A percentile compares a stretch with the other conserved stretches of the same genome.
These are phyloP conservation scores for Leishmania martiniquensis DNA, from an alignment of 208 protist species.

Conservation along the genomic window DNA sequence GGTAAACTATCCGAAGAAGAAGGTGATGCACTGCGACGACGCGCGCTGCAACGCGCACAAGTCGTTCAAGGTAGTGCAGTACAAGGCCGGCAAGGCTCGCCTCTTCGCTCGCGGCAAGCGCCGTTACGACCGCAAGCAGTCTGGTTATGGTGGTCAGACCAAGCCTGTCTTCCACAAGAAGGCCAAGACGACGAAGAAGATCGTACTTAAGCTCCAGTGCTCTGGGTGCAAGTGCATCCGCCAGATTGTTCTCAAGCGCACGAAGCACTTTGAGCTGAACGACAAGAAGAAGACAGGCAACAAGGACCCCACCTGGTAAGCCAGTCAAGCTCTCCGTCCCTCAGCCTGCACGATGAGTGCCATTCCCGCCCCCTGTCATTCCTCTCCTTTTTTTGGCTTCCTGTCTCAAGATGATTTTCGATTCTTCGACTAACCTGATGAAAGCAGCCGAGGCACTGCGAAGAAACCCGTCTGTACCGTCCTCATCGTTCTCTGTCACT, in stretches of 20 bases:
- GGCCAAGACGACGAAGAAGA: conserved; percentile 99
- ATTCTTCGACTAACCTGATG: background rate
- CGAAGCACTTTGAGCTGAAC: conserved; percentile 99
- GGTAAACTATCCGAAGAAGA: conserved; percentile 95
- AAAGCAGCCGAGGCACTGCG: background rate
- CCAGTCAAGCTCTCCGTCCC: background rate
- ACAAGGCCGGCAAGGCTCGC: conserved; percentile 99
- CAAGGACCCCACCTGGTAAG: conserved; percentile 93
- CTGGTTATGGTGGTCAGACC: conserved; percentile 99
- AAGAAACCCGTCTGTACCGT: background rate
- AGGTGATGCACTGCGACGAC: conserved; percentile 92
- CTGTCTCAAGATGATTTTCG: background rate
- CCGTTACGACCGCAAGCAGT: conserved; percentile 99
- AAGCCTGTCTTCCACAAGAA: conserved; percentile 99
- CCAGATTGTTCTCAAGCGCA: conserved; percentile 97
- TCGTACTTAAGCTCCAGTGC: conserved; percentile 99
- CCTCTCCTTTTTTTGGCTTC: background rate
- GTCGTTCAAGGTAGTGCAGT: conserved; percentile 99
- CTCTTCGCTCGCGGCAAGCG: conserved; percentile 98
- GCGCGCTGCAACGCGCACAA: conserved; percentile 95
- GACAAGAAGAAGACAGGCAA: conserved; percentile 94
- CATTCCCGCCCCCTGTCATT: background rate
- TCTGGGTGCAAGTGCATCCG: conserved; percentile 96
- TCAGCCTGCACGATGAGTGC: background rate
- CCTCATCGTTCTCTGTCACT: no score